These are phyloP conservation scores for Elymus sibiricus DNA, from an alignment of 176 grass and related monocot genomes.

Conservation along the genomic window DNA sequence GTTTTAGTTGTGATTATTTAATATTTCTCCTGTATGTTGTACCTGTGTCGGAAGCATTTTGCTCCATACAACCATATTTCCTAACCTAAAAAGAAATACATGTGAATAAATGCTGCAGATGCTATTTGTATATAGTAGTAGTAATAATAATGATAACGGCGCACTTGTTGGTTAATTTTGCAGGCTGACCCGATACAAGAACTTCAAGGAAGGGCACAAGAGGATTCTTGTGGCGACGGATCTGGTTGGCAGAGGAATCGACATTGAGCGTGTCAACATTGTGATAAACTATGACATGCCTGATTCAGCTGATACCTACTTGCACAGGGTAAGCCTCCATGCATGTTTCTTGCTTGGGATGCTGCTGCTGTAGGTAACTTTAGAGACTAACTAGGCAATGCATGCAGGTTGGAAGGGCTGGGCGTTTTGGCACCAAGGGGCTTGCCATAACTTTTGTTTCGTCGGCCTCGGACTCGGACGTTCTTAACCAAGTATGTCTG, in stretches of 20 bases:
- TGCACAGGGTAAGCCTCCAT: conserved; percentile 67
- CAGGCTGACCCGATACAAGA: conserved; percentile 90
- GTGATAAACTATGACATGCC: conserved; percentile 99
- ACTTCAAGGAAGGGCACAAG: conserved; percentile 99
- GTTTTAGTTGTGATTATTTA: not conserved
- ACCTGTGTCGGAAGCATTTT: not conserved
- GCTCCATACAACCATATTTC: not conserved
- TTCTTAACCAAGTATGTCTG: conserved; percentile 77
- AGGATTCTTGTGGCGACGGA: conserved; percentile 96
- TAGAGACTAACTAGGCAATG: not conserved
- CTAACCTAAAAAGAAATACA: not conserved
- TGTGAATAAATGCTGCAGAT: too few relatives aligned
- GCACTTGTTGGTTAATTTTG: not conserved
- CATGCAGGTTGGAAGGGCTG: conserved; percentile 78
- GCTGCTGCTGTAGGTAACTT: not conserved
- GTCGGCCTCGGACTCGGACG: conserved; percentile 88
- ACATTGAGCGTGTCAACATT: conserved; percentile 98
- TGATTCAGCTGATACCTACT: conserved; percentile 90
- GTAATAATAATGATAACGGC: not conserved
- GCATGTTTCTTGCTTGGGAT: not conserved
- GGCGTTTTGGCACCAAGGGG: conserved; percentile 94
- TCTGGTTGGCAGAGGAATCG: conserved; percentile 96
- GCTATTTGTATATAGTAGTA: too few relatives aligned
- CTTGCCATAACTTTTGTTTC: conserved; percentile 98
- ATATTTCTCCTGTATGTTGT: not conserved